phyloP scores from a whole-genome alignment of 306 rosid genomes.

The Hylodesmum podocarpum region DNA sequence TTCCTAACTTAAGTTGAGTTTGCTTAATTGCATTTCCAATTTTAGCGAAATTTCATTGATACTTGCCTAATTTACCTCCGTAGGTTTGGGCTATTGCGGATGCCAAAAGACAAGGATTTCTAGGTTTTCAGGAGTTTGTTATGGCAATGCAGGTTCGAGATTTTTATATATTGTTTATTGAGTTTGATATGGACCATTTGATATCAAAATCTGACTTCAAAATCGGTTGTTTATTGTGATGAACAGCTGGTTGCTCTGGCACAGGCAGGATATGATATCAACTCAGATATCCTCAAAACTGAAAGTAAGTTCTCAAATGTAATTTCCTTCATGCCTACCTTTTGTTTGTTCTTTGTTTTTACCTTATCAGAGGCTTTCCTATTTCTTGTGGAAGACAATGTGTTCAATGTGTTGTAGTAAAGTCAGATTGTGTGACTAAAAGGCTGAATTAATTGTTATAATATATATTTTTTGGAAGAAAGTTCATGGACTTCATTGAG shows the following conservation, averaged over 20 bases:
- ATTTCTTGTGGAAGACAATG: background rate
- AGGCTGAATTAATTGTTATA: background rate
- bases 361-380: background rate
- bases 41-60: background rate
- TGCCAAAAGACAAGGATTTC: slow-evolving; percentile 67
- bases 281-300: slow-evolving; percentile 59
- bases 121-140: slow-evolving; percentile 72
- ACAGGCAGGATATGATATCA: slow-evolving; percentile 68
- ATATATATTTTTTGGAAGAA: background rate
- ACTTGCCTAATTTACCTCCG: background rate
- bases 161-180: background rate
- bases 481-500: background rate
- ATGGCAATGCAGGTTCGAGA: slow-evolving; percentile 80
- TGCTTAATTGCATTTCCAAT: background rate
- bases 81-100: slow-evolving; percentile 88
- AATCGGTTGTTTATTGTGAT: slow-evolving; percentile 16
- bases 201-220: slow-evolving; percentile 15
- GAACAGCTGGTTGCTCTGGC: slow-evolving; percentile 75
- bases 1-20: background rate
- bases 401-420: background rate
- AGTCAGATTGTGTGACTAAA: background rate
- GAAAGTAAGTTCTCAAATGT: slow-evolving; percentile 50
- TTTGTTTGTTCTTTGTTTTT: slow-evolving; percentile 18
- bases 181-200: background rate
- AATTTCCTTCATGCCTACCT: background rate